Evolutionary conservation across 2,329 filamentous ascomycete genomes (phyloP).

Genomic region (Spiromastix sp.): DNA sequence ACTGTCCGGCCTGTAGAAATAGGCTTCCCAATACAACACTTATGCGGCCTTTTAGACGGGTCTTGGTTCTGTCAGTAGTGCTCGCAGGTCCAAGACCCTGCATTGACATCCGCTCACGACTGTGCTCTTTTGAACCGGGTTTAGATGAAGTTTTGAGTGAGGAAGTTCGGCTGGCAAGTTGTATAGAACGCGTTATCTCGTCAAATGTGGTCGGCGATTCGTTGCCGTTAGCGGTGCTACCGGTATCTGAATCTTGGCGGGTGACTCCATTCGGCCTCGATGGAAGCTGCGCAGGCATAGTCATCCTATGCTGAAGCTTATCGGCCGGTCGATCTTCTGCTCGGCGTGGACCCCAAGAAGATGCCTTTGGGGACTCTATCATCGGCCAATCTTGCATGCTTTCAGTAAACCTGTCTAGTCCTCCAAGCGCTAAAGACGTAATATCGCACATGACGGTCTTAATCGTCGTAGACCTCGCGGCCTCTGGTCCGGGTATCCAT

Average conservation of each 20-base stretch:
- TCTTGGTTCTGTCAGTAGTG: conserved; percentile 64
- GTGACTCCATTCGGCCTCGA: conserved; percentile 30
- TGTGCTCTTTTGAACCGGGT: conserved; percentile 39
- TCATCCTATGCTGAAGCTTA: conserved; percentile 61
- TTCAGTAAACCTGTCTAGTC: conserved; percentile 64
- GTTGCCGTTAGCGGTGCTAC: conserved; percentile 21
- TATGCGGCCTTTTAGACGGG: conserved; percentile 69
- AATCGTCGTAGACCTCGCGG: conserved; percentile 67
- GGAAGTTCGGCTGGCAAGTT: conserved; percentile 27
- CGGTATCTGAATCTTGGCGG: conserved; percentile 29
- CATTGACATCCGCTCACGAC: conserved; percentile 52
- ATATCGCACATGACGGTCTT: conserved; percentile 73
- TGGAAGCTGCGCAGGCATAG: conserved; percentile 56
- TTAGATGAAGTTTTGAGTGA: conserved; percentile 26
- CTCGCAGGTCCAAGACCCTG: conserved; percentile 63
- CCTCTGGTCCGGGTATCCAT: conserved; percentile 56
- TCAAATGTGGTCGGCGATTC: conserved; percentile 46
- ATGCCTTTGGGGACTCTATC: conserved; percentile 62
- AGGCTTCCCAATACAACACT: conserved; percentile 73
- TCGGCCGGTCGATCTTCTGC: conserved; percentile 42
- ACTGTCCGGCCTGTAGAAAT: conserved; percentile 80
- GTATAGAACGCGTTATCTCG: conserved; percentile 38
- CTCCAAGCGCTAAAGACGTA: conserved; percentile 61
- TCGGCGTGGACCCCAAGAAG: conserved; percentile 39
- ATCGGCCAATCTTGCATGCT: conserved; percentile 62